Conservation (phyloP, 768 basidiomycete species). For the Steccherinum ochraceum region DNA sequence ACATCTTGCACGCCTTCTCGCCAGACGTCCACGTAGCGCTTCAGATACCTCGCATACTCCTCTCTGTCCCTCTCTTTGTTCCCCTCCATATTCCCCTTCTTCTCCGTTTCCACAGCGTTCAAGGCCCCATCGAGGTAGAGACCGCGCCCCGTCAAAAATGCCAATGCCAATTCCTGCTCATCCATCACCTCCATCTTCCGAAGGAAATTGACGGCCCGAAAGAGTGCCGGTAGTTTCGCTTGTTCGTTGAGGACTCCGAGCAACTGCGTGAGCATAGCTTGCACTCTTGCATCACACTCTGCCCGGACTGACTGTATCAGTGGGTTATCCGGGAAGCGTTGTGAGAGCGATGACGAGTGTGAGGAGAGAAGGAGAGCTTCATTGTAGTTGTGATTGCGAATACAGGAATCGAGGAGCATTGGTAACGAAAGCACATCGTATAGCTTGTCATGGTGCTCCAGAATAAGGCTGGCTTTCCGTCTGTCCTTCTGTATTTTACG, state of each 20-base stretch:
- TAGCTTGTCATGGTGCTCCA: conserved; percentile 92
- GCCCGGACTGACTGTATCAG: conserved; percentile 63
- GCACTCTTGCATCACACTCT: conserved; percentile 53
- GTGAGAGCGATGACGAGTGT: conserved; percentile 49
- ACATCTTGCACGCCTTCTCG: conserved; percentile 91
- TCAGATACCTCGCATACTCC: conserved; percentile 71
- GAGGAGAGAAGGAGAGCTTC: conserved; percentile 84
- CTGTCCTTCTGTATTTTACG: conserved; percentile 70
- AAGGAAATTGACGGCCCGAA: conserved; percentile 86
- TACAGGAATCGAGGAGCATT: conserved; percentile 86
- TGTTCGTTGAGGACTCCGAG: conserved; percentile 76
- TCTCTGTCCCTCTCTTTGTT: conserved; percentile 53
- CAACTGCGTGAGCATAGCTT: conserved; percentile 69
- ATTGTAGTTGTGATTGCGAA: conserved; percentile 86
- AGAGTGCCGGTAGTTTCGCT: conserved; percentile 81
- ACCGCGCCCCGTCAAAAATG: conserved; percentile 74
- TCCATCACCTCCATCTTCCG: conserved; percentile 72
- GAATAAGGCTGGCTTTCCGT: conserved; percentile 72
- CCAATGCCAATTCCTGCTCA: conserved; percentile 75
- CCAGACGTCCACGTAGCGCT: conserved; percentile 87
- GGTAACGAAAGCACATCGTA: conserved; percentile 89
- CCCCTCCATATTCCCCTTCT: conserved; percentile 27
- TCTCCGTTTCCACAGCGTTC: conserved; percentile 39
- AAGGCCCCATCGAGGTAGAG: conserved; percentile 55
- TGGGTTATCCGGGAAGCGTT: conserved; percentile 36